Conservation (phyloP, 345 rosid genomes). For the Eucalyptus curtisii region DNA sequence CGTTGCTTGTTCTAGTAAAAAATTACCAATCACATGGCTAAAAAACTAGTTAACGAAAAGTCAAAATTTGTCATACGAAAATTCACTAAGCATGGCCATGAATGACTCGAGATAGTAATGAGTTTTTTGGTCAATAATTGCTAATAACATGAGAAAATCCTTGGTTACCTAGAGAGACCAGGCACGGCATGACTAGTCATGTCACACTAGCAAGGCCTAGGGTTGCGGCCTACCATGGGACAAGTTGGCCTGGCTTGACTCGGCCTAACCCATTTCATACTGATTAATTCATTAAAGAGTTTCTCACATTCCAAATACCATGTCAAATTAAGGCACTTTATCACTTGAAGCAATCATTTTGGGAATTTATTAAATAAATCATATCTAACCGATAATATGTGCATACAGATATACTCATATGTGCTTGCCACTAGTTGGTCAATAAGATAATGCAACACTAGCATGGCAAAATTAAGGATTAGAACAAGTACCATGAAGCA, state of each 20-base stretch:
- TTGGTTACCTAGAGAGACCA: too few species aligned
- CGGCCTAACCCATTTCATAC: not conserved
- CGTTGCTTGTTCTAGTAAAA: not conserved
- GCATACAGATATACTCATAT: not conserved
- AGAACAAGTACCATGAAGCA: not conserved
- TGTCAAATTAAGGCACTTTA: not conserved
- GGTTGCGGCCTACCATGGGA: not conserved
- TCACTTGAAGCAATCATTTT: not conserved
- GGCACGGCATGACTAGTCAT: too few species aligned
- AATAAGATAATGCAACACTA: not conserved
- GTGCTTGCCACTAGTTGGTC: not conserved
- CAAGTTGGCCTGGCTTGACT: rapidly evolving
- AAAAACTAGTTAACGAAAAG: not conserved
- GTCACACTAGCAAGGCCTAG: too few species aligned
- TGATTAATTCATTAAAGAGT: not conserved
- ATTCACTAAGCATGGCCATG: not conserved
- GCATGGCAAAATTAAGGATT: not conserved
- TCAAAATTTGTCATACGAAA: not conserved
- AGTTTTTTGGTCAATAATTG: too few species aligned
- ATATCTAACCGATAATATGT: not conserved
- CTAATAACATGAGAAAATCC: too few species aligned
- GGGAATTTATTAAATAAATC: too few species aligned
- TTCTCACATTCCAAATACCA: too few species aligned
- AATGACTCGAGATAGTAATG: not conserved
- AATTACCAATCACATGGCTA: not conserved